These are phyloP conservation scores for Pistacia vera DNA, from an alignment of 345 rosid genomes.

Conservation along the genomic window DNA sequence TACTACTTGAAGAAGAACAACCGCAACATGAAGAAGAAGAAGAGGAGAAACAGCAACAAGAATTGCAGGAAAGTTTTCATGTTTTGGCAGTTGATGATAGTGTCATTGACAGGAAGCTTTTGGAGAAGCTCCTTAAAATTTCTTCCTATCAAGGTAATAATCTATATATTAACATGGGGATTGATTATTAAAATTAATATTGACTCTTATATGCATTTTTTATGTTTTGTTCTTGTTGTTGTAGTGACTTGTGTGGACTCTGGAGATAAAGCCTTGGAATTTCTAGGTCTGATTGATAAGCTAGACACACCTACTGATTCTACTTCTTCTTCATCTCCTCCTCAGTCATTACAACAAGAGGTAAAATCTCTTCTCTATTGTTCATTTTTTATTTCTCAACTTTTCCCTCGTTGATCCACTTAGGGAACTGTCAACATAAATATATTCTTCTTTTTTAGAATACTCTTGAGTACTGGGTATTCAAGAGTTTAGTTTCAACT, in stretches of 20 bases:
- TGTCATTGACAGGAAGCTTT: conserved; percentile 51
- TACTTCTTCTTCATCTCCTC: conserved; percentile 21
- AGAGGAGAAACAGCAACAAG: conserved; percentile 6
- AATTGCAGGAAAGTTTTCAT: conserved; percentile 41
- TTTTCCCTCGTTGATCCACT: no score
- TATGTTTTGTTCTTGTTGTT: background rate
- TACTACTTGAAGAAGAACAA: background rate
- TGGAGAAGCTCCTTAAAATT: conserved; percentile 50
- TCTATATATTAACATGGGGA: background rate
- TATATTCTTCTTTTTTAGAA: no score
- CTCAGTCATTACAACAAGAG: conserved; percentile 27
- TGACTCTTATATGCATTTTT: background rate
- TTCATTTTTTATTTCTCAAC: no score
- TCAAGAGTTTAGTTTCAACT: no score
- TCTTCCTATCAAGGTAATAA: conserved; percentile 53
- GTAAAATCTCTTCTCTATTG: conserved; percentile 2
- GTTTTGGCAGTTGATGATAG: conserved; percentile 69
- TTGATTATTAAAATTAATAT: background rate
- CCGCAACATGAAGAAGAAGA: background rate
- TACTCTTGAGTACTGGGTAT: no score
- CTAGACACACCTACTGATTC: conserved; percentile 8
- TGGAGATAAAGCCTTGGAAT: conserved; percentile 58
- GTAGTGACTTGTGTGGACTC: conserved; percentile 64
- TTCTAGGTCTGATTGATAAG: conserved; percentile 45
- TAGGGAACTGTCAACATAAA: no score